Evolutionary conservation across 1,139 yeast species (phyloP).

Genomic region (Magnusiomyces starmeri): DNA sequence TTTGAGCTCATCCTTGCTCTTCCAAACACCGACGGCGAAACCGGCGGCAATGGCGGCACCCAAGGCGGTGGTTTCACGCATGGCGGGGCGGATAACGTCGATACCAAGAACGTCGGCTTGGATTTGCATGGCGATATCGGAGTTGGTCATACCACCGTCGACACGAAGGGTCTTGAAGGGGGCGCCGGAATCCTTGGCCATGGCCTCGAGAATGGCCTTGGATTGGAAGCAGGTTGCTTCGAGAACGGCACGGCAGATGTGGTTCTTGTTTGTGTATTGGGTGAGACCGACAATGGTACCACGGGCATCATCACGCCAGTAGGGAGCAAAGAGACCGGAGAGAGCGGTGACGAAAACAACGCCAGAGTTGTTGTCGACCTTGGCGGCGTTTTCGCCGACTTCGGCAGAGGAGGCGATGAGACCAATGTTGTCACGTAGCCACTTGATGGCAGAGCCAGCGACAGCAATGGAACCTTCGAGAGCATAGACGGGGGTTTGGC

Average conservation of each 20-base stretch:
- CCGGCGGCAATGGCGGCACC: constrained; percentile 98
- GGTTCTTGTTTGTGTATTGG: constrained; percentile 78
- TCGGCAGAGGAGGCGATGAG: constrained; percentile 77
- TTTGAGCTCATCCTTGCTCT: constrained; percentile 57
- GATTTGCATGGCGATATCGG: constrained; percentile 87
- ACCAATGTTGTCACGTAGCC: constrained; percentile 87
- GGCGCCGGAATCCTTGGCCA: constrained; percentile 75
- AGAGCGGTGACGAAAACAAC: constrained; percentile 94
- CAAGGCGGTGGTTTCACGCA: constrained; percentile 87
- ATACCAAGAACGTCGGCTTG: constrained; percentile 89
- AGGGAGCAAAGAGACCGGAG: constrained; percentile 90
- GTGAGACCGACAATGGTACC: constrained; percentile 92
- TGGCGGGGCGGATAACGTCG: constrained; percentile 70
- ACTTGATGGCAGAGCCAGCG: constrained; percentile 90
- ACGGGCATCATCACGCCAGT: constrained; percentile 90
- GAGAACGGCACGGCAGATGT: constrained; percentile 87
- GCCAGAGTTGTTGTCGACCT: constrained; percentile 78
- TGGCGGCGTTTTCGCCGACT: constrained; percentile 83
- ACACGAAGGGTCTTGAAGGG: constrained; percentile 49
- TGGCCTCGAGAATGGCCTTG: constrained; percentile 80
- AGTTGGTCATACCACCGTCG: constrained; percentile 94
- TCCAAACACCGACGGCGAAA: constrained; percentile 72
- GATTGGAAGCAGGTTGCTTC: constrained; percentile 96
- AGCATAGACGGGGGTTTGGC: constrained; percentile 72
- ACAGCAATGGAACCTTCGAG: constrained; percentile 94